A percentile compares a stretch with the other conserved stretches of the same genome.
Conservation (phyloP, 352 stramenopile species). For the Halophytophthora polymorphica region DNA sequence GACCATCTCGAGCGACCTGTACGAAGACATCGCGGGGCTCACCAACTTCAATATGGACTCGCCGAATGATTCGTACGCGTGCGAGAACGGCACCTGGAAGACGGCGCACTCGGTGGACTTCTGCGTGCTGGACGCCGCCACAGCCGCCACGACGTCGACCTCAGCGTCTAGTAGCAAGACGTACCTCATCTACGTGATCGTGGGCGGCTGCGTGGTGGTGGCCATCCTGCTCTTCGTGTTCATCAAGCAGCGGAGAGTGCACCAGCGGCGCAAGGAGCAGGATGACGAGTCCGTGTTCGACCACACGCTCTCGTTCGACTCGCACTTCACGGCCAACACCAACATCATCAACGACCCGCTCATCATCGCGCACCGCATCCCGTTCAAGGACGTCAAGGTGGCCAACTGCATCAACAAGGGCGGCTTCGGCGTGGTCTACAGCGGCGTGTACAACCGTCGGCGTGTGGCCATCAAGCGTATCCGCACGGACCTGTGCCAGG, state of each 20-base stretch:
- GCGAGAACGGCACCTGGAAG: constrained; percentile 36
- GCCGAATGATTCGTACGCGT: constrained; percentile 27
- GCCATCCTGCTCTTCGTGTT: constrained; percentile 50
- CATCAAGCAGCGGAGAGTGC: constrained; percentile 32
- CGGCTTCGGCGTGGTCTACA: constrained; percentile 44
- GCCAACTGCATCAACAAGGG: constrained; percentile 32
- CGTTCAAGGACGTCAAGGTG: constrained; percentile 38
- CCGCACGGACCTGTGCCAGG: constrained; percentile 31
- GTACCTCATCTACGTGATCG: constrained; percentile 41
- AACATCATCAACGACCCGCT: constrained; percentile 49
- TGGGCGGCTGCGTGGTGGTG: constrained; percentile 38
- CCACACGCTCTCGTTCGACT: constrained; percentile 59
- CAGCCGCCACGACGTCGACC: constrained; percentile 15
- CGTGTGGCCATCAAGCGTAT: constrained; percentile 47
- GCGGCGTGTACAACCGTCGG: constrained; percentile 24
- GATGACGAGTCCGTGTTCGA: constrained; percentile 40
- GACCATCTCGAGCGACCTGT: constrained; percentile 38
- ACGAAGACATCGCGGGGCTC: constrained; percentile 35
- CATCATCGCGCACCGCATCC: constrained; percentile 33
- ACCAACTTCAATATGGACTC: constrained; percentile 43
- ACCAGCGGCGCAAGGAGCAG: constrained; percentile 34
- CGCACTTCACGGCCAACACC: constrained; percentile 46
- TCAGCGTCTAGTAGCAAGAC: constrained; percentile 32
- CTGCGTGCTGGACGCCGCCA: constrained; percentile 30
- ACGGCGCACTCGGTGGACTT: constrained; percentile 33